Conservation (phyloP, 768 basidiomycete species). For the Exidia glandulosa region DNA sequence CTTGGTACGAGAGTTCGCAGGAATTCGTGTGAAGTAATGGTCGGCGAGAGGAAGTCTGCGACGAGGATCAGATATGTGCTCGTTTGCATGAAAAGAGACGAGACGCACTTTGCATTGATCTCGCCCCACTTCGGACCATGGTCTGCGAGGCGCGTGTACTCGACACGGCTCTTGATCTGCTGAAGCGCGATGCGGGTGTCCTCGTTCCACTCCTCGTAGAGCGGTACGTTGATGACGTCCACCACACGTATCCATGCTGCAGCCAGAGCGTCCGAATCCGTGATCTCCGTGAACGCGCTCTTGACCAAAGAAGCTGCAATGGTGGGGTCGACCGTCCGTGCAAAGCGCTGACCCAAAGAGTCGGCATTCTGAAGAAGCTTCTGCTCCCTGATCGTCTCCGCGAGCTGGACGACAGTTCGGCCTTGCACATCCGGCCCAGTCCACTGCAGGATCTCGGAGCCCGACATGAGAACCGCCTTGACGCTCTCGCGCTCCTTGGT, state of each 20-base stretch:
- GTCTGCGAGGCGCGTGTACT: conserved; percentile 69
- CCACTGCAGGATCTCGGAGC: conserved; percentile 41
- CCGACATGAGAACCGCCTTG: conserved; percentile 36
- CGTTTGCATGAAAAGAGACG: background rate
- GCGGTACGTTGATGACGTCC: conserved; percentile 78
- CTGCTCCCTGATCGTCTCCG: conserved; percentile 43
- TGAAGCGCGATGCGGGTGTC: conserved; percentile 68
- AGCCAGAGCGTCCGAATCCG: conserved; percentile 41
- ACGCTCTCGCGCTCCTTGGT: conserved; percentile 50
- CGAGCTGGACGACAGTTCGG: conserved; percentile 54
- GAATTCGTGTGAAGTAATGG: conserved; percentile 81
- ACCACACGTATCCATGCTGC: conserved; percentile 69
- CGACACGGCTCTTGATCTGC: conserved; percentile 62
- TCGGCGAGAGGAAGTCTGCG: conserved; percentile 77
- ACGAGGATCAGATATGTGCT: background rate
- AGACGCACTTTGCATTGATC: conserved; percentile 59
- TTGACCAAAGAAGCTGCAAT: conserved; percentile 66
- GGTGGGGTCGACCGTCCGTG: conserved; percentile 48
- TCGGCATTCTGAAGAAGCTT: conserved; percentile 49
- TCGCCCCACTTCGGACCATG: conserved; percentile 77
- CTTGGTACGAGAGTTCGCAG: conserved; percentile 26
- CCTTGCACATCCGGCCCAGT: conserved; percentile 44
- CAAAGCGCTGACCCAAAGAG: conserved; percentile 53
- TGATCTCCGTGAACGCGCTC: conserved; percentile 46
- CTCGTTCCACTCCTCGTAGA: conserved; percentile 79